A percentile compares a stretch with the other conserved stretches of the same genome.
These are phyloP conservation scores for Casuarina glauca DNA, from an alignment of 306 rosid species.

Conservation along the genomic window DNA sequence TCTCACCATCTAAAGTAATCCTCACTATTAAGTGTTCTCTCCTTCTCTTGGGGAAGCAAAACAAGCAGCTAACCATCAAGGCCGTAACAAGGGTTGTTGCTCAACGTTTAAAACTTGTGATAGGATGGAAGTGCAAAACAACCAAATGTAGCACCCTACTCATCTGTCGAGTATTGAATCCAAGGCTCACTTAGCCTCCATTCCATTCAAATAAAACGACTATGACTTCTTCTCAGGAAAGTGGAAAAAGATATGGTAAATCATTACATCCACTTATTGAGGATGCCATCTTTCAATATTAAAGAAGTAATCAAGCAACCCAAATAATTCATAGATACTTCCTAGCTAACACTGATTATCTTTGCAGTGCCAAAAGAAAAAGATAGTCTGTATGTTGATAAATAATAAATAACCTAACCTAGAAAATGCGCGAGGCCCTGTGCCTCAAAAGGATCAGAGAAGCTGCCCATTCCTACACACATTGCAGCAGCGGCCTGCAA, in stretches of 20 bases:
- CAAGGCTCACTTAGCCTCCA: no score
- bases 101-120: neutral
- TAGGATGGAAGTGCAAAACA: neutral
- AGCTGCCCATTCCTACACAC: conserved; percentile 96
- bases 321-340: neutral
- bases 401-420: conserved; percentile 48
- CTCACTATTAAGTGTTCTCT: neutral
- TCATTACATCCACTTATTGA: neutral
- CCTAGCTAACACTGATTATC: neutral
- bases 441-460: conserved; percentile 86
- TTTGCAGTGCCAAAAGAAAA: neutral
- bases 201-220: no score
- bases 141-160: neutral
- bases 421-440: conserved; percentile 95
- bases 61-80: neutral
- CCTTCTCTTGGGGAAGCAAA: neutral
- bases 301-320: neutral
- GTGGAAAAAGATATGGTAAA: no score
- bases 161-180: neutral
- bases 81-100: neutral
- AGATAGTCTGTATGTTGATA: neutral
- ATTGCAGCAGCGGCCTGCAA: conserved; percentile 96
- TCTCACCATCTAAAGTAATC: neutral
- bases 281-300: neutral
- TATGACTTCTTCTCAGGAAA: no score